phyloP scores from a whole-genome alignment of 192 early-diverging fungal species.

The Entomortierella lignicola region DNA sequence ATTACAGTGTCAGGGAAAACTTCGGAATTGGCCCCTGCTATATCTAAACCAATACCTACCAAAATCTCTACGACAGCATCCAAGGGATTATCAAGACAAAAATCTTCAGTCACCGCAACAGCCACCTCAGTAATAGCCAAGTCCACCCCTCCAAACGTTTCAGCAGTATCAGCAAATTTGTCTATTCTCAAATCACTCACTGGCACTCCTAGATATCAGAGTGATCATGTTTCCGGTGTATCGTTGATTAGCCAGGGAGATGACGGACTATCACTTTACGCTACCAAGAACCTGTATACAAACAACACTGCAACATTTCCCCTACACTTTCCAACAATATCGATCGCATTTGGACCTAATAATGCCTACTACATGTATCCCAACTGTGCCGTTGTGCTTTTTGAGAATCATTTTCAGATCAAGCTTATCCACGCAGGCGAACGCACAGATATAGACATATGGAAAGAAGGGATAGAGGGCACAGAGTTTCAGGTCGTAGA shows the following conservation, averaged over 20 bases:
- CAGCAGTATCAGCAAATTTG: slow-evolving; percentile 14
- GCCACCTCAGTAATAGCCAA: neutral
- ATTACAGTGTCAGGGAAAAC: neutral
- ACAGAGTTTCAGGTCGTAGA: slow-evolving; percentile 50
- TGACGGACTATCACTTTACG: slow-evolving; percentile 36
- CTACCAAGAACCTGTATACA: slow-evolving; percentile 38
- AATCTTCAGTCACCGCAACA: neutral
- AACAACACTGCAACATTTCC: slow-evolving; percentile 54
- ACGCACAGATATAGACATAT: slow-evolving; percentile 53
- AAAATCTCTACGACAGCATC: neutral
- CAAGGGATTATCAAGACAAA: neutral
- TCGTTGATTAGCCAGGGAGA: neutral
- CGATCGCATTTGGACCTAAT: slow-evolving; percentile 56
- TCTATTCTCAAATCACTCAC: slow-evolving; percentile 12
- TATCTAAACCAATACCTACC: no score
- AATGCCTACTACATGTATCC: slow-evolving; percentile 53
- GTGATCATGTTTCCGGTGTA: slow-evolving; percentile 1
- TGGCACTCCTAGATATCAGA: slow-evolving; percentile 7
- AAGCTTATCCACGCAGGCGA: slow-evolving; percentile 48
- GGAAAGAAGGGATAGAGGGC: slow-evolving; percentile 55
- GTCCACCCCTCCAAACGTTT: neutral
- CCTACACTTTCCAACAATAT: slow-evolving; percentile 52
- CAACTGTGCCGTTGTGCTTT: slow-evolving; percentile 53
- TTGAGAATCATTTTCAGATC: slow-evolving; percentile 57
- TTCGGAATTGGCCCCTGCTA: no score